Conservation (phyloP, 306 rosid genomes). For the Nissolia schottii region DNA sequence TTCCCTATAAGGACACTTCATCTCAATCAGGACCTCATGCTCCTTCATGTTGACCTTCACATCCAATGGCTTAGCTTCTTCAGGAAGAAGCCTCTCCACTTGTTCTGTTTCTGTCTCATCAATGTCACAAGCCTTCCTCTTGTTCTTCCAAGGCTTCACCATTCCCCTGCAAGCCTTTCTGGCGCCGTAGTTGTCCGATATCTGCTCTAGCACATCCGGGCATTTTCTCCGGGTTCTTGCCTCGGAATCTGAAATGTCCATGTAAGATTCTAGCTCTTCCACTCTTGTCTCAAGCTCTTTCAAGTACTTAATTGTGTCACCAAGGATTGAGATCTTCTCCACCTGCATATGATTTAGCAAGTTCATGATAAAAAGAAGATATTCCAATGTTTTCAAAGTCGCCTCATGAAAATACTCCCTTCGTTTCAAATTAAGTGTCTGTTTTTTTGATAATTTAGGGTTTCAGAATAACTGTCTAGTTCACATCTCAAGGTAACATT, state of each 20-base stretch:
- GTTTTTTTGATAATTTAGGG: too few species aligned
- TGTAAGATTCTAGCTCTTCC: constrained; percentile 67
- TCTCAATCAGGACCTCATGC: constrained; percentile 62
- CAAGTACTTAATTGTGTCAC: constrained; percentile 61
- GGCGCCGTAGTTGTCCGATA: constrained; percentile 49
- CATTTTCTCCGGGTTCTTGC: constrained; percentile 45
- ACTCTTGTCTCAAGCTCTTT: constrained; percentile 71
- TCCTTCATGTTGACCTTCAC: constrained; percentile 57
- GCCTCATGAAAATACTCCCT: not conserved
- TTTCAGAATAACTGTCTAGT: too few species aligned
- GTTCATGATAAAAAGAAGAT: not conserved
- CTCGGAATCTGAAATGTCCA: constrained; percentile 42
- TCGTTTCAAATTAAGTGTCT: too few species aligned
- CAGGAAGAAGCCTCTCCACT: constrained; percentile 12
- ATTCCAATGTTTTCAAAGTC: not conserved
- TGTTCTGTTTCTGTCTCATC: constrained; percentile 38
- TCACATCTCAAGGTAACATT: too few species aligned
- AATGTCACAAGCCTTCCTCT: constrained; percentile 63
- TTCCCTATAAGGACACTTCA: constrained; percentile 78
- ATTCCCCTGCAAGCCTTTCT: constrained; percentile 30
- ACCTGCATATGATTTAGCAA: constrained; percentile 34
- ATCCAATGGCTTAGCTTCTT: constrained; percentile 37
- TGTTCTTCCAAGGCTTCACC: constrained; percentile 47
- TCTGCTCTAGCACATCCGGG: constrained; percentile 52
- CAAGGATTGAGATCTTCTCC: constrained; percentile 58